These are phyloP conservation scores for Brettanomyces bruxellensis DNA, from an alignment of 805 yeast species.

Conservation along the genomic window DNA sequence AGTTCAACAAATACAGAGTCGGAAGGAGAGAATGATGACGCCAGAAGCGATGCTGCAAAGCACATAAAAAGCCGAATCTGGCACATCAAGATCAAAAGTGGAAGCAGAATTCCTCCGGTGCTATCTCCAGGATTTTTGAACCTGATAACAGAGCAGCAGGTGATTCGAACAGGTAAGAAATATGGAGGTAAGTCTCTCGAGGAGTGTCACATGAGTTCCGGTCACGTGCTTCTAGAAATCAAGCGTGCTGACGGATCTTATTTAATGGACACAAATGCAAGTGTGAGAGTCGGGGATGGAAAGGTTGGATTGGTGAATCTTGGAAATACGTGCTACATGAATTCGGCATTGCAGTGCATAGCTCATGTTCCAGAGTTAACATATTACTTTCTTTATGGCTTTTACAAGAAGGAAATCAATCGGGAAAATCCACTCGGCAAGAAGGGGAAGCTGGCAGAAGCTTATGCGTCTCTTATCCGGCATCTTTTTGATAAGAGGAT, in stretches of 20 bases:
- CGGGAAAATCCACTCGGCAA: slow-evolving; percentile 75
- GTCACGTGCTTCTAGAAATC: slow-evolving; percentile 19
- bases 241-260: slow-evolving; percentile 19
- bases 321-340: slow-evolving; percentile 94
- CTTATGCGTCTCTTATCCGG: slow-evolving; percentile 64
- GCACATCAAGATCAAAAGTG: slow-evolving; percentile 12
- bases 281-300: slow-evolving; percentile 32
- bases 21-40: too few species aligned
- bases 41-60: not conserved
- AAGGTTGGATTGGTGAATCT: slow-evolving; percentile 56
- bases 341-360: slow-evolving; percentile 85
- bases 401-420: slow-evolving; percentile 61
- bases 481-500: slow-evolving; percentile 37
- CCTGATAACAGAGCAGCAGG: slow-evolving; percentile 8
- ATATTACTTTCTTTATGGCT: slow-evolving; percentile 58
- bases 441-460: slow-evolving; percentile 68
- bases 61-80: slow-evolving; percentile 15
- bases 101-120: slow-evolving; percentile 9
- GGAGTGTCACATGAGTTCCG: slow-evolving; percentile 6
- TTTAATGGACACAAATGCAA: slow-evolving; percentile 15
- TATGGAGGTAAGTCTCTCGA: slow-evolving; percentile 3
- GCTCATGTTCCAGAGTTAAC: slow-evolving; percentile 79
- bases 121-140: slow-evolving; percentile 12
- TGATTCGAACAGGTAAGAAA: slow-evolving; percentile 17
- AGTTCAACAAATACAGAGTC: too few species aligned